Evolutionary conservation across 2,329 filamentous ascomycete species (phyloP).

Genomic region (Ascochyta lentis): DNA sequence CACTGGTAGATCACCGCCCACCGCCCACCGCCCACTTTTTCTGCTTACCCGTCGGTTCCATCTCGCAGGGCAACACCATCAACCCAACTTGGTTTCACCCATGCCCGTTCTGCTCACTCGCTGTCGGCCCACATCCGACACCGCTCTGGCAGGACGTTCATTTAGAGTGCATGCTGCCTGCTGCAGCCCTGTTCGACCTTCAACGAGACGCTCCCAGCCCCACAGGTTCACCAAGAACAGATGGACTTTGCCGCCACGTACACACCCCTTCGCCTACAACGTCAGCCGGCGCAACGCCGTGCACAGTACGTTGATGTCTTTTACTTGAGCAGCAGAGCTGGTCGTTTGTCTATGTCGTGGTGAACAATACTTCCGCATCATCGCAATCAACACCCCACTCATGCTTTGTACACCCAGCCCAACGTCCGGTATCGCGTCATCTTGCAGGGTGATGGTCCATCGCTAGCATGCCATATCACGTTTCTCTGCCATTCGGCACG

Average conservation of each 20-base stretch:
- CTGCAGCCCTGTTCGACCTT: background rate
- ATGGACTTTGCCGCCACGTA: background rate
- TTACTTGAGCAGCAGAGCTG: too few relatives aligned
- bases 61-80: conserved; percentile 9
- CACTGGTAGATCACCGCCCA: background rate
- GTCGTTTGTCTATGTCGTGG: too few relatives aligned
- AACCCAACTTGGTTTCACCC: conserved; percentile 2
- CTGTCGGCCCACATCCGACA: background rate
- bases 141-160: background rate
- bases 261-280: background rate
- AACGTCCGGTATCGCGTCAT: conserved; percentile 8
- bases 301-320: too few relatives aligned
- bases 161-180: background rate
- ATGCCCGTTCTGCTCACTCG: background rate
- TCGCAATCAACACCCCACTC: too few relatives aligned
- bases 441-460: conserved; percentile 12
- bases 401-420: background rate
- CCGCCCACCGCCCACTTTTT: background rate
- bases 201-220: background rate
- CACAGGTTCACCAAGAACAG: background rate
- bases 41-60: background rate
- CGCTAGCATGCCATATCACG: conserved; percentile 16
- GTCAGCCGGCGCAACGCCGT: too few relatives aligned
- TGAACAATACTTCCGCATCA: too few relatives aligned
- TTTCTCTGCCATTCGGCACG: conserved; percentile 12